Percentiles rank a stretch among this genome's conserved stretches.
phyloP scores from a whole-genome alignment of 768 basidiomycete genomes.

The Boletus eberwhitei region DNA sequence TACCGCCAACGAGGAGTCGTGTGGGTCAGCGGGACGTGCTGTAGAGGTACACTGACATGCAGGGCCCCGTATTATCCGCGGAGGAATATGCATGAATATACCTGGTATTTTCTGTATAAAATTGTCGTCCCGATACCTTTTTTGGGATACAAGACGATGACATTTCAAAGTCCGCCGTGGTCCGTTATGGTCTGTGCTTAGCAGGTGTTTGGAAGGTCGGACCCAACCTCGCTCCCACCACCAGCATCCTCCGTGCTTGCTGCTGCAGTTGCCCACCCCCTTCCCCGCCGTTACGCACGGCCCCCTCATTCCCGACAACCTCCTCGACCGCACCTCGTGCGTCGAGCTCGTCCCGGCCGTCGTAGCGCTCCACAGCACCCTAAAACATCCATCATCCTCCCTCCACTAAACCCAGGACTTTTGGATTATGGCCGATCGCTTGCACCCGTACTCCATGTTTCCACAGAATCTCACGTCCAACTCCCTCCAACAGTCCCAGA shows the following conservation, averaged over 20 bases:
- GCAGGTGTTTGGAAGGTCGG: slow-evolving; percentile 41
- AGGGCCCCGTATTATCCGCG: slow-evolving; percentile 4
- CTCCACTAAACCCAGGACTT: slow-evolving; percentile 23
- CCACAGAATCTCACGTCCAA: slow-evolving; percentile 44
- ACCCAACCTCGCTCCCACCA: slow-evolving; percentile 57
- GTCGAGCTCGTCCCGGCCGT: slow-evolving; percentile 21
- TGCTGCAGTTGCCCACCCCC: slow-evolving; percentile 30
- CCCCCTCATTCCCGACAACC: slow-evolving; percentile 27
- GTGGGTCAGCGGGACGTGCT: background rate
- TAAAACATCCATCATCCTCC: slow-evolving; percentile 31
- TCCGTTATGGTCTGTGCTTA: slow-evolving; percentile 38
- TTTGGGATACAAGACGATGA: slow-evolving; percentile 19
- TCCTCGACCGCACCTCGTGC: slow-evolving; percentile 22
- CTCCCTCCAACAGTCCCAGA: slow-evolving; percentile 41
- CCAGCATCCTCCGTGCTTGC: slow-evolving; percentile 42
- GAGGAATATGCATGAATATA: slow-evolving; percentile 3
- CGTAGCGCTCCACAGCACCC: slow-evolving; percentile 26
- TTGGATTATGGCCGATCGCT: slow-evolving; percentile 62
- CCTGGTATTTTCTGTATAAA: slow-evolving; percentile 21
- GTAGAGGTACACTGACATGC: background rate
- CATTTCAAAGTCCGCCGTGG: slow-evolving; percentile 33
- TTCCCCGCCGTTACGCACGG: slow-evolving; percentile 49
- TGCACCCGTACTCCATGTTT: slow-evolving; percentile 53
- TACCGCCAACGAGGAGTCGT: background rate
- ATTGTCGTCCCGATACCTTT: slow-evolving; percentile 6